phyloP scores from a whole-genome alignment of 441 rosid genomes.

The Adansonia madagascariensis region DNA sequence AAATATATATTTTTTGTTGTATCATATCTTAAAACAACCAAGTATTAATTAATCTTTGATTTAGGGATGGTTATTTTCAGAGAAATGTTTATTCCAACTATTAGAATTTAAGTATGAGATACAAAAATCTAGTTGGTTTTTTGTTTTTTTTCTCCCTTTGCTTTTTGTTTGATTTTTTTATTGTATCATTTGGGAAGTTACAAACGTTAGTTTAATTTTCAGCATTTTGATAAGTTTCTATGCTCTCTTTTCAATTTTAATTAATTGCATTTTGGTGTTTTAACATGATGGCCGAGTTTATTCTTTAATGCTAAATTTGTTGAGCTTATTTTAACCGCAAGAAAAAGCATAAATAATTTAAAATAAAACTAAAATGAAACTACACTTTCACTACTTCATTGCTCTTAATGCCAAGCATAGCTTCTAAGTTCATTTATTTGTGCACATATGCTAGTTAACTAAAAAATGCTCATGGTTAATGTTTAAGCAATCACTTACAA shows the following conservation, averaged over 20 bases:
- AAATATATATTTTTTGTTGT: neutral
- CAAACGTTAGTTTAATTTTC: neutral
- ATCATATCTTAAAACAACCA: neutral
- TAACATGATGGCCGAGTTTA: neutral
- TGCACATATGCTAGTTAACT: neutral
- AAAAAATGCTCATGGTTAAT: neutral
- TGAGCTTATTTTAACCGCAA: neutral
- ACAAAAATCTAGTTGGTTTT: conserved; percentile 7
- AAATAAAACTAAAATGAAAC: neutral
- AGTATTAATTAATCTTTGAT: neutral
- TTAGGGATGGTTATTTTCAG: neutral
- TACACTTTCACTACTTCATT: neutral
- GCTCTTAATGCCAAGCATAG: neutral
- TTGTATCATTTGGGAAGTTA: neutral
- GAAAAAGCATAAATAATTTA: neutral
- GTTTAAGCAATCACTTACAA: neutral
- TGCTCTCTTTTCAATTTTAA: conserved; percentile 3
- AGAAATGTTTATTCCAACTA: conserved; percentile 1
- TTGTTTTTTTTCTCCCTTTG: neutral
- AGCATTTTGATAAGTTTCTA: conserved; percentile 5
- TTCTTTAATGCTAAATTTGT: conserved; percentile 9
- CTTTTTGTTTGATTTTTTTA: neutral
- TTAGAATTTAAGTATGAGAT: conserved; percentile 12
- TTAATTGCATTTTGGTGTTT: conserved; percentile 5
- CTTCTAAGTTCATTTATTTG: neutral